Evolutionary conservation across 108 stramenopile species (phyloP).

Genomic region (Asterionellopsis glacialis): DNA sequence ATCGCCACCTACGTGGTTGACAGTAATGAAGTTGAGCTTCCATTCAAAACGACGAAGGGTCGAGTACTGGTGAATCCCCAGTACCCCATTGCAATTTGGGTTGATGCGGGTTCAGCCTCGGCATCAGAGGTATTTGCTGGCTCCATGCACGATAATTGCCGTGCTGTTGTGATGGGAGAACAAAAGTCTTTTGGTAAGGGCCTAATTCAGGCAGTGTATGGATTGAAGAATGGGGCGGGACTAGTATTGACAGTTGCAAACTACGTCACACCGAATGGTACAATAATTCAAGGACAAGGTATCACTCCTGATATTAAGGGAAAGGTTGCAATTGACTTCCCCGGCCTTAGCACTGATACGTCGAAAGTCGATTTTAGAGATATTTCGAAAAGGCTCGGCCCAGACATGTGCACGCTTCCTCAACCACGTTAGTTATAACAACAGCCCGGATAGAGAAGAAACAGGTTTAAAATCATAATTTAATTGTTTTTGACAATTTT

Average conservation of each 20-base stretch:
- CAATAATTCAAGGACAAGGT: constrained; percentile 85
- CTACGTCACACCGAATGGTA: constrained; percentile 88
- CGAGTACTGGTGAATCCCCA: constrained; percentile 39
- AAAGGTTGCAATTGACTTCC: constrained; percentile 44
- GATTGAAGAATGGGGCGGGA: constrained; percentile 87
- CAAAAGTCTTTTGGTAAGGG: constrained; percentile 89
- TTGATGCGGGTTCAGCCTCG: constrained; percentile 78
- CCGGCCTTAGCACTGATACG: constrained; percentile 57
- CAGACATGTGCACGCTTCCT: constrained; percentile 41
- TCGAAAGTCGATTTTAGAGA: constrained; percentile 69
- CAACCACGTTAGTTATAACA: neutral
- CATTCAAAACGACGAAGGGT: constrained; percentile 59
- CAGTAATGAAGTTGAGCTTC: constrained; percentile 57
- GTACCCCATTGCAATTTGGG: constrained; percentile 68
- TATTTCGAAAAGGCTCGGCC: constrained; percentile 32
- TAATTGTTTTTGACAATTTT: neutral
- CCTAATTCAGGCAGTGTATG: constrained; percentile 93
- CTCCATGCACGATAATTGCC: constrained; percentile 89
- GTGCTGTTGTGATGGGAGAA: constrained; percentile 89
- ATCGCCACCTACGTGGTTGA: constrained; percentile 81
- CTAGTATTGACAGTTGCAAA: constrained; percentile 91
- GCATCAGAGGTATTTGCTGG: constrained; percentile 91
- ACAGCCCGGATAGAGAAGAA: too few species aligned
- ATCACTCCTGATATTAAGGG: constrained; percentile 72
- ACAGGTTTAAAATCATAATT: neutral